Percentiles rank a stretch among this genome's conserved stretches.
phyloP scores from a whole-genome alignment of 2,329 filamentous ascomycete species.

The Botrytis porri region DNA sequence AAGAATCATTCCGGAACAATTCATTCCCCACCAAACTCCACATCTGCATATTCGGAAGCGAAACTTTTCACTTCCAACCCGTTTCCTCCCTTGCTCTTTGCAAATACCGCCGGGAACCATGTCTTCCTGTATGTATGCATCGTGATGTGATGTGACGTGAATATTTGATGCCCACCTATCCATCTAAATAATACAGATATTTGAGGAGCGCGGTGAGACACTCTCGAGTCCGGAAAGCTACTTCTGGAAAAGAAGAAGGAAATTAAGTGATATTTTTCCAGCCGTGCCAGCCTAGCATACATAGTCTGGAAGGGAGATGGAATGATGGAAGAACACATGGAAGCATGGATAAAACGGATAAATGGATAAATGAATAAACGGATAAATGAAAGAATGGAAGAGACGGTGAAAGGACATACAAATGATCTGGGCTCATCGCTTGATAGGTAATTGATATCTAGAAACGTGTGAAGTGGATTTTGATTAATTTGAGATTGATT shows the following conservation, averaged over 20 bases:
- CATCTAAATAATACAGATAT: not conserved
- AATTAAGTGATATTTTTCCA: not conserved
- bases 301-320: not conserved
- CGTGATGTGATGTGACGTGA: slow-evolving; percentile 6
- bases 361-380: not conserved
- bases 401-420: not conserved
- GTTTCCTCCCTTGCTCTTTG: not conserved
- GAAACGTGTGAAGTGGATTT: not conserved
- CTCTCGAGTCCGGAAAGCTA: not conserved
- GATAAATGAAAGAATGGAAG: not conserved
- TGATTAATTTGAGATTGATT: not conserved
- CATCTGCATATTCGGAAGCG: slow-evolving; percentile 1
- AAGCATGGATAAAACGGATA: not conserved
- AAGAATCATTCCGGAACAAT: not conserved
- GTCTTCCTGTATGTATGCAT: not conserved
- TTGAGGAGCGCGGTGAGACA: not conserved
- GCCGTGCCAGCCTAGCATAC: not conserved
- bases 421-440: slow-evolving; percentile 7
- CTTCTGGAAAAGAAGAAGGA: not conserved
- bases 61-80: not conserved
- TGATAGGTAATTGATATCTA: not conserved
- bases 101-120: not conserved
- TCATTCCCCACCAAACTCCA: not conserved
- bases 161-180: not conserved
- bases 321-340: not conserved